phyloP scores from a whole-genome alignment of 2,329 filamentous ascomycete species.

The Monosporascus sp. region DNA sequence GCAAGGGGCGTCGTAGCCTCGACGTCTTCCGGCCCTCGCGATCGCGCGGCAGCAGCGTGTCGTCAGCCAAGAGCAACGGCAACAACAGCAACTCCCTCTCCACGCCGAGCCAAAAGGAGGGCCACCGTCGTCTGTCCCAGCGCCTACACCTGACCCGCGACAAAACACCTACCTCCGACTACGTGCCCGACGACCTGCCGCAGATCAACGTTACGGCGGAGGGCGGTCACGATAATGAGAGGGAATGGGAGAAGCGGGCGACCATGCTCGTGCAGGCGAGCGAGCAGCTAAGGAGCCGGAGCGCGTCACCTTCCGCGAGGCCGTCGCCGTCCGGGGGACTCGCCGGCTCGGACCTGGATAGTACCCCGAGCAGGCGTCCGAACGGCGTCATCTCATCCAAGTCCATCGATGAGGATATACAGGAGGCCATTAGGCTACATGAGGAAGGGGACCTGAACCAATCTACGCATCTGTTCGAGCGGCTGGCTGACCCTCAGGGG shows the following conservation, averaged over 20 bases:
- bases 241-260: slow-evolving; percentile 86
- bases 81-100: slow-evolving; percentile 29
- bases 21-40: slow-evolving; percentile 39
- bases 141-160: slow-evolving; percentile 60
- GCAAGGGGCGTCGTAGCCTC: slow-evolving; percentile 36
- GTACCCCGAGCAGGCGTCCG: slow-evolving; percentile 9
- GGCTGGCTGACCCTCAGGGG: slow-evolving; percentile 75
- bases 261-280: slow-evolving; percentile 74
- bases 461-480: slow-evolving; percentile 81
- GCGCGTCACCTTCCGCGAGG: slow-evolving; percentile 27
- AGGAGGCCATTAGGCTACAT: slow-evolving; percentile 91
- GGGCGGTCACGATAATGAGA: slow-evolving; percentile 49
- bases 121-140: slow-evolving; percentile 54
- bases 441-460: slow-evolving; percentile 73
- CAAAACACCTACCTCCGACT: slow-evolving; percentile 53
- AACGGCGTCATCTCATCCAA: slow-evolving; percentile 40
- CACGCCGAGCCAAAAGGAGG: slow-evolving; percentile 14
- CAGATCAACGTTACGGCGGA: slow-evolving; percentile 53
- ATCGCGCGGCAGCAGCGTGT: slow-evolving; percentile 44
- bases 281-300: slow-evolving; percentile 35
- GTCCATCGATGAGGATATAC: slow-evolving; percentile 66
- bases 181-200: slow-evolving; percentile 75
- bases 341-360: slow-evolving; percentile 21
- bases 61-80: slow-evolving; percentile 28
- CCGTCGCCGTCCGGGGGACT: slow-evolving; percentile 28